Conservation (phyloP, 208 protist species). For the Crithidia sp. region DNA sequence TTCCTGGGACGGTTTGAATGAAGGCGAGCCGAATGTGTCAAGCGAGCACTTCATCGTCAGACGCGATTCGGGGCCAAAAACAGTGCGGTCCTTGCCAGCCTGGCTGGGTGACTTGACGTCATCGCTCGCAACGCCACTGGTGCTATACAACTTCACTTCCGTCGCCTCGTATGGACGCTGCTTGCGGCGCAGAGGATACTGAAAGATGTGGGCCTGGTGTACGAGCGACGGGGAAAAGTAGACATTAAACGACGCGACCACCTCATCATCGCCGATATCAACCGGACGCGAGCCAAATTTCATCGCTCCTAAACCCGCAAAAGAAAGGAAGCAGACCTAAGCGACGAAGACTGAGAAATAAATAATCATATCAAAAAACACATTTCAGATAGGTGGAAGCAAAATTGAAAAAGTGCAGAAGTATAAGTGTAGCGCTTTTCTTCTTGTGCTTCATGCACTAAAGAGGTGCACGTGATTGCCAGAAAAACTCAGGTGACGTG, state of each 20-base stretch:
- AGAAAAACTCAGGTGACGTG: too few species aligned
- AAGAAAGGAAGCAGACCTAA: background rate
- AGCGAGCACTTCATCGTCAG: slow-evolving; percentile 76
- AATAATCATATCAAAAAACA: background rate
- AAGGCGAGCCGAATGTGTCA: slow-evolving; percentile 80
- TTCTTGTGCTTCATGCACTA: too few species aligned
- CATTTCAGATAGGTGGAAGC: background rate
- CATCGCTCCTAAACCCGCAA: slow-evolving; percentile 5
- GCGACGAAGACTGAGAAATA: background rate
- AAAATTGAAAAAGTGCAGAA: slow-evolving; percentile 11
- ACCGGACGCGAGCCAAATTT: slow-evolving; percentile 25
- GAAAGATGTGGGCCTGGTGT: slow-evolving; percentile 83
- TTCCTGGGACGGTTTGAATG: slow-evolving; percentile 38
- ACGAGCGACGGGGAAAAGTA: slow-evolving; percentile 66
- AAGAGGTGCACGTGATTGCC: too few species aligned
- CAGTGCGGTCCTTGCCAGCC: slow-evolving; percentile 8
- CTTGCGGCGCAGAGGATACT: slow-evolving; percentile 76
- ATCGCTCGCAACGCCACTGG: slow-evolving; percentile 26
- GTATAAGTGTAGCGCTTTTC: background rate
- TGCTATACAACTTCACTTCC: slow-evolving; percentile 63
- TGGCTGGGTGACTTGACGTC: background rate
- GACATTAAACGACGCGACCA: slow-evolving; percentile 81
- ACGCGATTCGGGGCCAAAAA: slow-evolving; percentile 52
- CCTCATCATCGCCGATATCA: slow-evolving; percentile 62
- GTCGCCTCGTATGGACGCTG: slow-evolving; percentile 79